Evolutionary conservation across 83 land plant genomes (phyloP), one percentile per base, ranked within the genome.

Genomic region (Picea abies): DNA sequence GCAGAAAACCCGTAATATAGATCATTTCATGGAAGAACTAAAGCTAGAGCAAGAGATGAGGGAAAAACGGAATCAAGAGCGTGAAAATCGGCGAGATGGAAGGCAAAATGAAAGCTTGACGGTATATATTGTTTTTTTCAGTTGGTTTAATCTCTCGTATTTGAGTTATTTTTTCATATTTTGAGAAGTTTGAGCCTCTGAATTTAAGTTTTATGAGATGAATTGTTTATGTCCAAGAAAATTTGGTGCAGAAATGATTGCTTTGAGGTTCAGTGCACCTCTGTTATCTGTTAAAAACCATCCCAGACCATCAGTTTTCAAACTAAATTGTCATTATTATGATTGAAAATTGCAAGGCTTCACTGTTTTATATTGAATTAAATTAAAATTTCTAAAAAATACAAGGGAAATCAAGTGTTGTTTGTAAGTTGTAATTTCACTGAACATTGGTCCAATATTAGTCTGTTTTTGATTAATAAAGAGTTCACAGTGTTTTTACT

Each of bases 21-120:
- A 97, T 87, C 83, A 97, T 82, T 97, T 97, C 60, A 92, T 97
- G 96, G 99, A 97, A 85, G 99, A 97, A 91, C 83, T 97, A 80
- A 97, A 95, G 87, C 88, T 84, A 69, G 99, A 95, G 81, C 98
- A 95, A 85, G 99, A 97, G 78, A 60, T 94, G 90, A 91, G 99
- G 79, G 98, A 95, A 84, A 95, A 90, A 75, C 91, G 99, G 10
- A 92, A 84, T 87, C 98, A 94, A 80, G 99, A 97, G 20, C 93
- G 99, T 68, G 99, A 97, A 66, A 88, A 90, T 19, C 88, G 95
- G 88, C 93, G 92, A 84, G 97, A 95, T 67, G 88, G 96, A 49
- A 91, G 93, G 49, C 89, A 88, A 69, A 84, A 26, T 83, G 96
- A 92, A 56, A 88, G 60, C 58, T 44, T 39, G 47, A 44, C 44